Evolutionary conservation across 495 filamentous ascomycete genomes (phyloP).

Genomic region (Hypoxylon fuscum): DNA sequence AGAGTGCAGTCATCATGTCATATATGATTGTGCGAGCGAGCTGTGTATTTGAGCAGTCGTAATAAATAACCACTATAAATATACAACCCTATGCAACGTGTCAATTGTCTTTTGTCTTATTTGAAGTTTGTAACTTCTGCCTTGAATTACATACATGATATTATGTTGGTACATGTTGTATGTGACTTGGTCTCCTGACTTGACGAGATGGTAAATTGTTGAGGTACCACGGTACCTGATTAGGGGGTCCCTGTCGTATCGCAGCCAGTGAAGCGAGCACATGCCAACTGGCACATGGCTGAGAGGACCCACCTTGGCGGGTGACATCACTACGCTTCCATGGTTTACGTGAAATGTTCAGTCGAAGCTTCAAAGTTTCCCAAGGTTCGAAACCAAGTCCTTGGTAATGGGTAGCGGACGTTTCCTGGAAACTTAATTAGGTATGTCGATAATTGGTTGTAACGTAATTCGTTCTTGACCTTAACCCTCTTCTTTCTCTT

Average conservation of each 20-base stretch:
- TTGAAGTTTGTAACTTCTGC: not conserved
- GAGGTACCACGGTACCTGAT: no score
- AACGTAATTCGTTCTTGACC: conserved; percentile 2
- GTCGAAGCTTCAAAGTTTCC: no score
- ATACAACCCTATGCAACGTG: not conserved
- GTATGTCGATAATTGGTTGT: not conserved
- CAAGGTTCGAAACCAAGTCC: no score
- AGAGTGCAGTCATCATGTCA: conserved; percentile 3
- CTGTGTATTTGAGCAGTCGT: conserved; percentile 26
- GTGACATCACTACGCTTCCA: conserved; percentile 34
- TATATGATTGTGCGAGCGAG: conserved; percentile 27
- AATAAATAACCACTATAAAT: conserved; percentile 23
- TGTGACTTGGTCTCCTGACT: conserved; percentile 4
- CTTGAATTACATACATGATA: no score
- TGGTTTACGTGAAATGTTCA: conserved; percentile 11
- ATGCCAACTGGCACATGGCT: conserved; percentile 37
- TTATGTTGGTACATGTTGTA: not conserved
- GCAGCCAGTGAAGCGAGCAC: conserved; percentile 33
- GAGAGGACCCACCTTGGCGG: conserved; percentile 25
- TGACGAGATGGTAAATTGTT: no score
- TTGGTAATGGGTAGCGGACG: conserved; percentile 8
- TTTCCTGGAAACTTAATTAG: not conserved
- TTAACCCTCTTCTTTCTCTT: not conserved
- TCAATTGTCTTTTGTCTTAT: not conserved
- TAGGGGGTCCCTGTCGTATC: not conserved